Base-by-base conservation (phyloP, 2,329 filamentous ascomycete species). In the Hypoxylon sp. region DNA sequence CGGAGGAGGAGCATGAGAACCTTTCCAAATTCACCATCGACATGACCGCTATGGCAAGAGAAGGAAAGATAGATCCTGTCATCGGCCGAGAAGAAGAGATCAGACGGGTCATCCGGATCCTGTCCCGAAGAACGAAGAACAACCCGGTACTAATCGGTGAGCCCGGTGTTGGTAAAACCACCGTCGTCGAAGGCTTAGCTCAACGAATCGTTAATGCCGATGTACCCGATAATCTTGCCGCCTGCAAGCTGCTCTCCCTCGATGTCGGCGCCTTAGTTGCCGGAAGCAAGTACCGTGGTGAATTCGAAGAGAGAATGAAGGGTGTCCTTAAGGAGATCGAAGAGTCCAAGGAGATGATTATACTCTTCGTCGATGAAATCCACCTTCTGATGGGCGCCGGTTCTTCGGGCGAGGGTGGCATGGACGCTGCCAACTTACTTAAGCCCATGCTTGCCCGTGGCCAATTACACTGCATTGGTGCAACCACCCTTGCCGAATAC, bases 231-330 rank as follows among this genome's bases (percentile, higher is more conserved):
- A 98, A 98, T 76, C 86, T 99, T 61, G 94, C 96, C 58, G 91
- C 93, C 66, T 99, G 96, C 88, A 96, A 92, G 80, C 86, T 99
- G 67, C 90, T 99, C 63, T 98, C 96, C 3, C 90, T 99, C 50
- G 96, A 99, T 77, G 95, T 99, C 53, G 96, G 96, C 75, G 92
- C 95, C 25, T 86, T 99, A 64, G 95, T 99, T 71, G 96, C 96
- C 65, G 96, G 96, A 74, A 98, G 94, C 88, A 99, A 99, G 83
- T 99, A 97, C 84, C 91, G 96, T 55, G 96, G 96, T 84, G 96
- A 99, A 81, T 99, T 99, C 67, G 96, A 99, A 81, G 96, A 99
- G 85, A 90, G 96, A 75, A 98, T 99, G 95, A 99, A 99, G 88
- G 95, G 95, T 61, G 96, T 99, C 4, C 82, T 99, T 76, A 99